Percentiles rank a stretch among this genome's conserved stretches.
Evolutionary conservation across 805 yeast genomes (phyloP).

Genomic region (Starmerella apicola): DNA sequence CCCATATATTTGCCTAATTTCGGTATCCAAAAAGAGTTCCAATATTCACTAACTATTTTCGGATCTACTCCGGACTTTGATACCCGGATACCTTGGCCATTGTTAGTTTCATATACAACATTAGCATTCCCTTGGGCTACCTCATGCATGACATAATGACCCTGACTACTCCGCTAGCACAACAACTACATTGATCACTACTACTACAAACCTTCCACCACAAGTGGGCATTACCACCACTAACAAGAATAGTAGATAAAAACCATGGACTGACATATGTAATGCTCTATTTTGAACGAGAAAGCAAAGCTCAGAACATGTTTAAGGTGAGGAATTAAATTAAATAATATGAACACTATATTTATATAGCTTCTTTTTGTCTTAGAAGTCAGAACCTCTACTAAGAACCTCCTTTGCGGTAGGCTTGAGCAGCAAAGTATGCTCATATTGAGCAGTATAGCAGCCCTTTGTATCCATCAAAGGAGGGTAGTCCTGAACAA

Average conservation of each 20-base stretch:
- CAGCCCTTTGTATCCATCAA: constrained; percentile 69
- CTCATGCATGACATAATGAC: too few relatives aligned
- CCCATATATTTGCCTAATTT: constrained; percentile 16
- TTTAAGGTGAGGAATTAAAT: too few relatives aligned
- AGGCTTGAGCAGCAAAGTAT: constrained; percentile 81
- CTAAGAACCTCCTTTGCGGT: constrained; percentile 89
- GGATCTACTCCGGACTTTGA: constrained; percentile 29
- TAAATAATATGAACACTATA: too few relatives aligned
- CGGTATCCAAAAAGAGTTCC: constrained; percentile 18
- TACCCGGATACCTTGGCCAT: constrained; percentile 21
- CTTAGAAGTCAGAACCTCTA: constrained; percentile 84
- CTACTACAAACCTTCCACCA: too few relatives aligned
- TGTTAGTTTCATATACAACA: constrained; percentile 2
- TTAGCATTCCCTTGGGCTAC: constrained; percentile 17
- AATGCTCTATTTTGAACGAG: too few relatives aligned
- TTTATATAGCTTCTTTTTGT: neutral
- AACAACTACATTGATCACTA: too few relatives aligned
- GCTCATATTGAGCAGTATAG: constrained; percentile 95
- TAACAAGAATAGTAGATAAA: too few relatives aligned
- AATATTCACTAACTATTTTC: constrained; percentile 27
- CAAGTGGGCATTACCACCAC: too few relatives aligned
- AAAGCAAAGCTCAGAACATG: too few relatives aligned
- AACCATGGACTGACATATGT: too few relatives aligned
- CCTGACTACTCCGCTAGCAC: too few relatives aligned
- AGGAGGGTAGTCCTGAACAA: constrained; percentile 92